Conservation (phyloP, 2,329 filamentous ascomycete species). For the Blastomyces emzantsi region DNA sequence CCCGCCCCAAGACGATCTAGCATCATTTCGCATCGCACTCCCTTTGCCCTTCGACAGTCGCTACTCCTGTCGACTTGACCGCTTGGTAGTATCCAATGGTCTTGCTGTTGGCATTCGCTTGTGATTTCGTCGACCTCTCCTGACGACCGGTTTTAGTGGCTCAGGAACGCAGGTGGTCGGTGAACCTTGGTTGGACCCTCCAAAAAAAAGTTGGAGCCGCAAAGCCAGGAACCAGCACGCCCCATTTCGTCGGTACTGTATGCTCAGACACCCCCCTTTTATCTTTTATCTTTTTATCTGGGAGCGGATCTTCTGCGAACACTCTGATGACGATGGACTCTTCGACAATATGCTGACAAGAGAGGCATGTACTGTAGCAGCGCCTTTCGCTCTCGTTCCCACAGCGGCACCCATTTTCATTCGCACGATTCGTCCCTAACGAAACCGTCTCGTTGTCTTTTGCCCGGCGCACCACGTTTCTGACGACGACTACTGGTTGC, state of each 20-base stretch:
- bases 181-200: constrained; percentile 2
- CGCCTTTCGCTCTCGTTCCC: neutral
- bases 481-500: neutral
- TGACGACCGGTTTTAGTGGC: neutral
- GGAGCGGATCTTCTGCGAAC: neutral
- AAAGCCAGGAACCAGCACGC: neutral
- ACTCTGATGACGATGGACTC: neutral
- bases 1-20: neutral
- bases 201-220: constrained; percentile 1
- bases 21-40: neutral
- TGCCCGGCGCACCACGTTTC: constrained; percentile 6
- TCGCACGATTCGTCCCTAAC: constrained; percentile 2
- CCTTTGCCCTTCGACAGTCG: neutral
- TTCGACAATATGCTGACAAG: constrained; percentile 1
- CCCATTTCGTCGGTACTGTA: neutral
- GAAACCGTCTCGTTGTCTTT: constrained; percentile 2
- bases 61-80: neutral
- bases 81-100: constrained; percentile 3
- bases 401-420: neutral
- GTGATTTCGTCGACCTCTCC: neutral
- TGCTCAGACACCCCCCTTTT: neutral
- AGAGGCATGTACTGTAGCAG: neutral
- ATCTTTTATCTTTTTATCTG: neutral
- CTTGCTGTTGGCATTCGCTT: neutral
- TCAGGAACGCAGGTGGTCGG: constrained; percentile 1